Percentiles rank a stretch among this genome's conserved stretches.
phyloP scores from a whole-genome alignment of 2,329 filamentous ascomycete species.

The Neodidymelliopsis sp. region DNA sequence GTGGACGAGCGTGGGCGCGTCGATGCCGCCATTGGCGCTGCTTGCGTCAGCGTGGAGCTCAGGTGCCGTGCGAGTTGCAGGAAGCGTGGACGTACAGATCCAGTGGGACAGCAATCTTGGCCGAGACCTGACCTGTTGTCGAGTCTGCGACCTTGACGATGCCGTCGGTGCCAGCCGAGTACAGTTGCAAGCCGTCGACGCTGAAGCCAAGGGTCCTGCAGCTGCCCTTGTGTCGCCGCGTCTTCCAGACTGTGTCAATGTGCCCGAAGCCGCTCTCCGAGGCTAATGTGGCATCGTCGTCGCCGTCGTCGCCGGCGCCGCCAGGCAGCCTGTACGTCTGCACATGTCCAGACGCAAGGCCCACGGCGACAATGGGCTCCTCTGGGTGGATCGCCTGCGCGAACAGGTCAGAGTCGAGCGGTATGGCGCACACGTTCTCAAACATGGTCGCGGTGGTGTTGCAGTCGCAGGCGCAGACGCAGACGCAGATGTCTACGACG shows the following conservation, averaged over 20 bases:
- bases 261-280: constrained; percentile 71
- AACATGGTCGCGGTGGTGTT: constrained; percentile 66
- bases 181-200: constrained; percentile 75
- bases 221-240: constrained; percentile 90
- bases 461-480: no score
- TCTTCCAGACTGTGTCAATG: constrained; percentile 86
- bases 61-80: not conserved
- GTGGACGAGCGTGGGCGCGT: constrained; percentile 82
- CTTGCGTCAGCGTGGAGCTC: not conserved
- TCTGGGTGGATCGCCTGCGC: constrained; percentile 84
- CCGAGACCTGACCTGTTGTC: constrained; percentile 71
- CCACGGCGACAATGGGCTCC: constrained; percentile 84
- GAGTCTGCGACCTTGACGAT: constrained; percentile 67
- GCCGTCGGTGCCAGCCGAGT: constrained; percentile 68
- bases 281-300: constrained; percentile 59
- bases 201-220: constrained; percentile 83
- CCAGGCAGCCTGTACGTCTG: constrained; percentile 80
- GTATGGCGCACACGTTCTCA: constrained; percentile 89
- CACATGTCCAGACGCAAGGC: constrained; percentile 84
- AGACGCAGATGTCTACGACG: not conserved
- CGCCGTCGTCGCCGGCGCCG: constrained; percentile 56
- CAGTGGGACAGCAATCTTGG: constrained; percentile 80
- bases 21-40: constrained; percentile 59
- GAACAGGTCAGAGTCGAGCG: constrained; percentile 86
- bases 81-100: constrained; percentile 43